phyloP scores from a whole-genome alignment of 1,284 basidiomycete genomes.

The Cryptococcus jaspeensis region DNA sequence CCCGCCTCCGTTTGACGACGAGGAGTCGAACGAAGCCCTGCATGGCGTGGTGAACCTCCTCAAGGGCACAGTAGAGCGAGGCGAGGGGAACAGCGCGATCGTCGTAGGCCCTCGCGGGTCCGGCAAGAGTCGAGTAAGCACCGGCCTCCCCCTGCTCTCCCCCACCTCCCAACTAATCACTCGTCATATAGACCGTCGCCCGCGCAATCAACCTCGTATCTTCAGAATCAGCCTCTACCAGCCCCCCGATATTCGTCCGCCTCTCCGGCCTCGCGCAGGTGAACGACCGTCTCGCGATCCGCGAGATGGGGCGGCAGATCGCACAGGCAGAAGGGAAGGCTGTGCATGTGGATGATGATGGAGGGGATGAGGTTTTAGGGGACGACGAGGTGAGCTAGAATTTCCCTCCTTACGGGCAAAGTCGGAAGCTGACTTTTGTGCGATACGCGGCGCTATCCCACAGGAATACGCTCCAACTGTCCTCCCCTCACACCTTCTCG shows the following conservation, averaged over 20 bases:
- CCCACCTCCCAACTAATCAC: background rate
- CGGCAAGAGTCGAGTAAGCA: slow-evolving; percentile 74
- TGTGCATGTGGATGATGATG: slow-evolving; percentile 31
- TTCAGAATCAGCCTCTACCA: slow-evolving; percentile 42
- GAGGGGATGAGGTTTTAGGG: slow-evolving; percentile 45
- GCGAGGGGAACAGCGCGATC: slow-evolving; percentile 87
- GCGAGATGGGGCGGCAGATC: slow-evolving; percentile 82
- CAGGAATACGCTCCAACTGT: slow-evolving; percentile 56
- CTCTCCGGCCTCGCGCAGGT: slow-evolving; percentile 82
- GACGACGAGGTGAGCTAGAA: slow-evolving; percentile 15
- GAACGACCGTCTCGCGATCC: slow-evolving; percentile 82
- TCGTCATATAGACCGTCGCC: slow-evolving; percentile 32
- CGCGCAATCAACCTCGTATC: slow-evolving; percentile 39
- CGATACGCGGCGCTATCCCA: too few species aligned
- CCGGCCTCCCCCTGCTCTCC: background rate
- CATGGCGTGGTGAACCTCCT: slow-evolving; percentile 61
- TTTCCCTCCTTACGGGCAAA: background rate
- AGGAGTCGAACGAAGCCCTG: slow-evolving; percentile 45
- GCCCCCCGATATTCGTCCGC: slow-evolving; percentile 66
- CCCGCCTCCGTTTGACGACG: slow-evolving; percentile 33
- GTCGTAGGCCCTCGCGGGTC: slow-evolving; percentile 76
- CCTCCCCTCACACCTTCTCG: slow-evolving; percentile 69
- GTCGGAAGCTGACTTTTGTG: slow-evolving; percentile 2
- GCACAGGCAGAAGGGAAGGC: slow-evolving; percentile 51
- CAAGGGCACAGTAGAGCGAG: slow-evolving; percentile 67